Base-by-base conservation (phyloP, 2,329 filamentous ascomycete species). In the Dactylella cylindrospora region DNA sequence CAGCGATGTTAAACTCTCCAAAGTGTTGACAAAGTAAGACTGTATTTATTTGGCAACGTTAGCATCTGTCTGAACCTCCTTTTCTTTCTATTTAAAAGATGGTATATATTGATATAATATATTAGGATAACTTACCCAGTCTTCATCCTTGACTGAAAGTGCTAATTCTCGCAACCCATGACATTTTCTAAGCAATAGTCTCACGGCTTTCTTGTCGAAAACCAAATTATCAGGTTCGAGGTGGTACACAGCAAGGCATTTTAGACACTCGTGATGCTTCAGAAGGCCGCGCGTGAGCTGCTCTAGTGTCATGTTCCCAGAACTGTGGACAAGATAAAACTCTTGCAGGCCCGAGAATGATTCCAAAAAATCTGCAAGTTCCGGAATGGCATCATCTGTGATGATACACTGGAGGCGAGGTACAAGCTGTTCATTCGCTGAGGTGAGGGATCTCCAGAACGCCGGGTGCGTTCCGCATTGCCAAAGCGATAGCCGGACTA, bases 261-360 rank as follows among this genome's bases (percentile, higher is more conserved):
- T 64, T 28, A 64, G 25, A 19, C 59, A 64, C 31, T 64, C 59
- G 17, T 64, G 39, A 36, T 64, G 59, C 25, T 64, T 64, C 12
- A 64, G 29, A 3, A 64, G 31, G 3, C 59, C 59, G 1, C 52
- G 44, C 7, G 59, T 64, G 20, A 64, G 50, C 17, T 55, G 52
- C 33, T 64, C 59, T 49, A 64, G 51, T 5, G 59, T 64, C 59
- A 64, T 64, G 28, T 57, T 64, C 4, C 59, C 59, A 4, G 59
- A 64, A 23, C 59, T 64, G 28, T 64, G 59, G 17, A 64, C 59
- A 23, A 64, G 51, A 15, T 64, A 64, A 20, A 64, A 64, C 25
- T 64, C 59, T 19, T 64, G 59, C 33, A 64, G 35, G 0, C 59
- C 59, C 2, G 51, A 57, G 26, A 64, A 64, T 15, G 59, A 64